Base-by-base conservation (phyloP, 176 grass and related monocot species). In the Paspalum vaginatum region DNA sequence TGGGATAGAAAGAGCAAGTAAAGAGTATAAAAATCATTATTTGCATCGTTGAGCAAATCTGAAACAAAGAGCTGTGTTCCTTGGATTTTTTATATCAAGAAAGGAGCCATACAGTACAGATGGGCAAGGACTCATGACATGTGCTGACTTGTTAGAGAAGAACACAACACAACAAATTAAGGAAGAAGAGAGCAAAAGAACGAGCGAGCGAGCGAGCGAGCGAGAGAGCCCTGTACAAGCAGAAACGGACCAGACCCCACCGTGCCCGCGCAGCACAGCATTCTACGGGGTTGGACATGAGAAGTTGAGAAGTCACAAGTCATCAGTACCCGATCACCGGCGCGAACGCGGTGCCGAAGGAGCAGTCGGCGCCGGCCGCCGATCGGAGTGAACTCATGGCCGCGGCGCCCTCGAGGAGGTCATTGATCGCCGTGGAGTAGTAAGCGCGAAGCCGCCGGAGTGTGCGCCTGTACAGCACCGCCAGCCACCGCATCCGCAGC, bases 331-430 rank as follows among this genome's bases (percentile, higher is more conserved):
- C 32, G 58, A 90, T 79, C 14, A 79, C 85, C 41, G 68, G 88
- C 83, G 83, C 83, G 73, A 93, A 91, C 11, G 82, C 81, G 41
- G 85, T 90, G 66, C 72, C 83, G 73, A 93, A 93, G 48, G 88
- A 79, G 77, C 89, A 91, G 70, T 93, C 88, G 10, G 80, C 47
- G 77, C 78, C 82, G 25, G 81, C 72, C 27, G 85, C 55, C 0
- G 78, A 68, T n/a, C 48, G 81, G 24, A 91, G 43, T 27, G 81
- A 66, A 82, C 68, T 58, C 10, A 83, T 5, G 22, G 15, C 53
- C 11, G 85, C 81, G 6, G 88, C 80, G 11, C 91, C 85, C 80
- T 87, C 88, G 11, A 91, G 15, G 81, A 93, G 85, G 72, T 93
- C 91, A 42, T 78, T 66, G 37, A 93, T 52, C 54, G 83, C 69